Evolutionary conservation across 2,329 filamentous ascomycete species (phyloP).

Genomic region (Pseudocercospora fuligena): DNA sequence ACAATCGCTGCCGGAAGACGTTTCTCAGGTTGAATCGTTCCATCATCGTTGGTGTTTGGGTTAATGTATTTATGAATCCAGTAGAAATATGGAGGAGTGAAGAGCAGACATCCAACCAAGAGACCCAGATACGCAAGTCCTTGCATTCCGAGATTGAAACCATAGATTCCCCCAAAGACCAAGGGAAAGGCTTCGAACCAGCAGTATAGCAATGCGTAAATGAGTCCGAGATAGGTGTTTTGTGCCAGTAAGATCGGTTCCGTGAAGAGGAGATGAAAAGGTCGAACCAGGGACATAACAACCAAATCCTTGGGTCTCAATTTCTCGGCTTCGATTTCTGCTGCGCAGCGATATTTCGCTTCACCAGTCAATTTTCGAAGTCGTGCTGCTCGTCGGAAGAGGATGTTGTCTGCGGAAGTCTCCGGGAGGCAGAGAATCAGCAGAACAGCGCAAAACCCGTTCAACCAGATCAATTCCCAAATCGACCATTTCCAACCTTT

Average conservation of each 20-base stretch:
- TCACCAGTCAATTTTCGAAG: slow-evolving; percentile 44
- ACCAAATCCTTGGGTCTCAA: slow-evolving; percentile 43
- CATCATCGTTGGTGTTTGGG: slow-evolving; percentile 44
- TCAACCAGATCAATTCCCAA: slow-evolving; percentile 31
- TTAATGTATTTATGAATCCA: slow-evolving; percentile 43
- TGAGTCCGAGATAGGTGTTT: slow-evolving; percentile 47
- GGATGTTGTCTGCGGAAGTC: slow-evolving; percentile 45
- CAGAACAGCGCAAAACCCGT: slow-evolving; percentile 41
- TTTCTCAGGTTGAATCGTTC: slow-evolving; percentile 44
- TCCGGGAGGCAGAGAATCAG: slow-evolving; percentile 43
- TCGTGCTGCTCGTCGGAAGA: slow-evolving; percentile 44
- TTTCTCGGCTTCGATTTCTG: slow-evolving; percentile 42
- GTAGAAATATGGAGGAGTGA: slow-evolving; percentile 44
- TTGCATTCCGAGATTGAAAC: slow-evolving; percentile 42
- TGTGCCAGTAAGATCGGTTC: slow-evolving; percentile 45
- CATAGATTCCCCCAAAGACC: slow-evolving; percentile 46
- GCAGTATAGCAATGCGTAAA: slow-evolving; percentile 48
- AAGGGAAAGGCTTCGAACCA: slow-evolving; percentile 51
- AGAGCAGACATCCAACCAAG: slow-evolving; percentile 41
- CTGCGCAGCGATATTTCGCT: slow-evolving; percentile 42
- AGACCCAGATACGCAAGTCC: slow-evolving; percentile 47
- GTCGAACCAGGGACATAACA: slow-evolving; percentile 47
- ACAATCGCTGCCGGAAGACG: slow-evolving; percentile 42
- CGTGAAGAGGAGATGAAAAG: slow-evolving; percentile 46
- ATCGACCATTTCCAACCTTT: slow-evolving; percentile 16